Conservation (phyloP, 2,329 filamentous ascomycete genomes). For the Tolypocladium tundrense region DNA sequence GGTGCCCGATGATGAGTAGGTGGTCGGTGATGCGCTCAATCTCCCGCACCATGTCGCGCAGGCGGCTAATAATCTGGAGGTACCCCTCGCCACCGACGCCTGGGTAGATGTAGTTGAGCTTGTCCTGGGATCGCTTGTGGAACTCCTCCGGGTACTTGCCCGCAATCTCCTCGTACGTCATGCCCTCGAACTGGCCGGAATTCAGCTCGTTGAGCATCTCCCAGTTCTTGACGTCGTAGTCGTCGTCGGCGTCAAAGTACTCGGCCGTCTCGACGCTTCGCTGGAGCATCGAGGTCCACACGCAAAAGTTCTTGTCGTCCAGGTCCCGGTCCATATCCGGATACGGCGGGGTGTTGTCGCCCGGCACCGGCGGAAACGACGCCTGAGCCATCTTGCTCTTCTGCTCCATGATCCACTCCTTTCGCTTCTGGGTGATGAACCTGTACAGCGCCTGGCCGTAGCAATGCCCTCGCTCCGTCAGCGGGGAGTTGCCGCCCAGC, state of each 20-base stretch:
- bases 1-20: slow-evolving; percentile 83
- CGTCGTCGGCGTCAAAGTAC: slow-evolving; percentile 81
- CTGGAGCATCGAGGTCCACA: slow-evolving; percentile 96
- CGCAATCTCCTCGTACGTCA: slow-evolving; percentile 88
- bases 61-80: slow-evolving; percentile 89
- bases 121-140: slow-evolving; percentile 66
- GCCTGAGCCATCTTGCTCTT: slow-evolving; percentile 65
- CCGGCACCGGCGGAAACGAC: slow-evolving; percentile 80
- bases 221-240: slow-evolving; percentile 95
- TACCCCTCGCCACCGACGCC: slow-evolving; percentile 95
- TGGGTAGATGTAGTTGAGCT: slow-evolving; percentile 93
- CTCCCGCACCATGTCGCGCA: slow-evolving; percentile 92
- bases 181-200: slow-evolving; percentile 82
- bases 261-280: slow-evolving; percentile 81
- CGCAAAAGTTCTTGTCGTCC: slow-evolving; percentile 83
- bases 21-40: slow-evolving; percentile 96
- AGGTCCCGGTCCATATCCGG: slow-evolving; percentile 65
- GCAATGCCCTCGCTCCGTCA: slow-evolving; percentile 68
- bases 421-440: slow-evolving; percentile 74
- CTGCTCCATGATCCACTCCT: slow-evolving; percentile 75
- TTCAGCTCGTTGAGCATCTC: slow-evolving; percentile 97
- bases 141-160: slow-evolving; percentile 74
- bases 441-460: slow-evolving; percentile 72
- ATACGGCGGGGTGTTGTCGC: slow-evolving; percentile 90
- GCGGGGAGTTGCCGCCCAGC: slow-evolving; percentile 79